Conservation (phyloP, 2,329 filamentous ascomycete species). For the Orbilia oligospora region DNA sequence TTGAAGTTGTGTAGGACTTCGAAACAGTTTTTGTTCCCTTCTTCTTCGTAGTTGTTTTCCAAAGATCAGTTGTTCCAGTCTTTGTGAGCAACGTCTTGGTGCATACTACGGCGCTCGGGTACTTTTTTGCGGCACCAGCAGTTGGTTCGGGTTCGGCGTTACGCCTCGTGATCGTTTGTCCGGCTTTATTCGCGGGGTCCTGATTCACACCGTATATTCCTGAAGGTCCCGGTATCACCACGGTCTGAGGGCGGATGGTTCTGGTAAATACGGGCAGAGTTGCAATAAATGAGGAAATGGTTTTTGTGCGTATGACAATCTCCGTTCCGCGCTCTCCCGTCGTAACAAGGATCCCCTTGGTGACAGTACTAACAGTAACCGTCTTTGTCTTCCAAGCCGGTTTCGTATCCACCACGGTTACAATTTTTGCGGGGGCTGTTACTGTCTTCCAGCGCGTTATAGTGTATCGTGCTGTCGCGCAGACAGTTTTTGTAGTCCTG, state of each 20-base stretch:
- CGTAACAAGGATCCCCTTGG: neutral
- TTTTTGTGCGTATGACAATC: neutral
- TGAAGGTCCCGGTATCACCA: neutral
- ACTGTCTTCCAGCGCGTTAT: constrained; percentile 22
- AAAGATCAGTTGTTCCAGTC: neutral
- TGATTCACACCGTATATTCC: constrained; percentile 12
- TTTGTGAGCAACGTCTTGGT: constrained; percentile 32
- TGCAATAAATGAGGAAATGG: constrained; percentile 8
- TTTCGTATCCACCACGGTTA: neutral
- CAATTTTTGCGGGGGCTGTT: neutral
- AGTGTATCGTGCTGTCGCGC: constrained; percentile 9
- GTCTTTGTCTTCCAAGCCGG: neutral
- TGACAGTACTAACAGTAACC: neutral
- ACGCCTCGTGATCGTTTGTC: too few relatives aligned
- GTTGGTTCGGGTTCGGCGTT: constrained; percentile 1
- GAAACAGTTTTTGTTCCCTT: constrained; percentile 5
- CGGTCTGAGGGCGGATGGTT: neutral
- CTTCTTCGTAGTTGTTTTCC: constrained; percentile 21
- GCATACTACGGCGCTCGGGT: constrained; percentile 27
- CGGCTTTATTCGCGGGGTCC: constrained; percentile 18
- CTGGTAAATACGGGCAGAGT: neutral
- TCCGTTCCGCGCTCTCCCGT: too few relatives aligned
- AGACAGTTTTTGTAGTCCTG: constrained; percentile 25
- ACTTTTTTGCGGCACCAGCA: neutral
- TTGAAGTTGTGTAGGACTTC: neutral